phyloP scores from a whole-genome alignment of 2,329 filamentous ascomycete genomes.

The Blastomyces emzantsi region DNA sequence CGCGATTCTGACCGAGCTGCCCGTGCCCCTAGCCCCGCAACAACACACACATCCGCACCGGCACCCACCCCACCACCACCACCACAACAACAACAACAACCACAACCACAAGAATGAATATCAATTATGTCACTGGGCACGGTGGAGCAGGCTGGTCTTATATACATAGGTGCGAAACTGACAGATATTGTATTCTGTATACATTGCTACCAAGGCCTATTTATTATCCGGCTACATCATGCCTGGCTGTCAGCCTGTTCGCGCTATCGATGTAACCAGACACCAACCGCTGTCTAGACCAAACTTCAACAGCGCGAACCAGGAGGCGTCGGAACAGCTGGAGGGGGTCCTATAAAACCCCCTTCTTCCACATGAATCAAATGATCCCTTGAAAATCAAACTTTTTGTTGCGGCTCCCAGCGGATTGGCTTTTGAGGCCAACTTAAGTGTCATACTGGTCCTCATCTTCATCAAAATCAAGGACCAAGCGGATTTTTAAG shows the following conservation, averaged over 20 bases:
- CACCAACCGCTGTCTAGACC: background rate
- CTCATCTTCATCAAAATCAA: background rate
- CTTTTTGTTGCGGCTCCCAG: background rate
- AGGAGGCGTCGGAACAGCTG: background rate
- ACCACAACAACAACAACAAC: slow-evolving; percentile 2
- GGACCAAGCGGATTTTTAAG: background rate
- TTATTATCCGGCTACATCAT: background rate
- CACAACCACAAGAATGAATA: background rate
- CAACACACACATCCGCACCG: slow-evolving; percentile 6
- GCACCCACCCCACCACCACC: slow-evolving; percentile 16
- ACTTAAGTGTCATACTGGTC: background rate
- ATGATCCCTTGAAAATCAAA: background rate
- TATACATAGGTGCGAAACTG: background rate
- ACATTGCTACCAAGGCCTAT: background rate
- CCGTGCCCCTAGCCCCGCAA: slow-evolving; percentile 4
- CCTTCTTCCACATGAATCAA: background rate
- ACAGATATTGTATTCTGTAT: background rate
- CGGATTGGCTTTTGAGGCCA: no score
- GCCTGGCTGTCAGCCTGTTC: background rate
- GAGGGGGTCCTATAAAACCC: background rate
- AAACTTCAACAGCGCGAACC: background rate
- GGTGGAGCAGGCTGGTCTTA: background rate
- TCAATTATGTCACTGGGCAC: background rate
- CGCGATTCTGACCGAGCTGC: slow-evolving; percentile 9
- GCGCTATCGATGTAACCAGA: background rate